Conservation (phyloP, 139 green algal species). For the Pleodorina starrii region DNA sequence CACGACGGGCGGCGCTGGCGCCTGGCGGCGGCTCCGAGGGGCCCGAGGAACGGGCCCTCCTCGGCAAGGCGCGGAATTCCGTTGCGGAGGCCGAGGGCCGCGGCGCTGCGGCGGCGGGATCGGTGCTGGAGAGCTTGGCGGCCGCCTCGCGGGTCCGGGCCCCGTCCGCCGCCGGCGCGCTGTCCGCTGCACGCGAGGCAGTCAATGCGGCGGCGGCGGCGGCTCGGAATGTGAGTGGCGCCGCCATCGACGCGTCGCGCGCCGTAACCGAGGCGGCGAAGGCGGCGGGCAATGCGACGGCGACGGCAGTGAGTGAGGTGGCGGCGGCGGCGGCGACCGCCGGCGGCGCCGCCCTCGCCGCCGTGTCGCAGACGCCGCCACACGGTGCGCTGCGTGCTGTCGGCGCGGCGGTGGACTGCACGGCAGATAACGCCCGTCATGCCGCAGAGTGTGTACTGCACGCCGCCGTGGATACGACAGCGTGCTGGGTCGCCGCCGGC, state of each 20-base stretch:
- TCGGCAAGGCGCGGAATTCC: no score
- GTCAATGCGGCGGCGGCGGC: background rate
- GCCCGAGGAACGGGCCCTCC: no score
- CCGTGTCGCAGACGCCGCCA: background rate
- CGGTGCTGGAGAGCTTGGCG: background rate
- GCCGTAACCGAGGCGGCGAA: background rate
- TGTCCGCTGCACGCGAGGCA: no score
- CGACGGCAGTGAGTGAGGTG: background rate
- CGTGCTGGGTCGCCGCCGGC: constrained; percentile 12
- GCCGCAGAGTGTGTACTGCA: background rate
- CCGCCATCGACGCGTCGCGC: background rate
- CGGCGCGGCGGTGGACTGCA: constrained; percentile 8
- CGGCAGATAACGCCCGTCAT: constrained; percentile 17
- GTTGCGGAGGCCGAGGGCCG: background rate
- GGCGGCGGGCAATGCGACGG: background rate
- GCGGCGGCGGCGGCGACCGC: background rate
- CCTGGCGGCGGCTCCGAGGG: no score
- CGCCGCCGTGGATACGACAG: background rate
- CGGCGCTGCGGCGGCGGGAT: background rate
- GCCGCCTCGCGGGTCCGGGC: background rate
- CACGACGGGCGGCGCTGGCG: no score
- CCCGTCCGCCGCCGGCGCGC: background rate
- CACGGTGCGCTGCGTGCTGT: background rate
- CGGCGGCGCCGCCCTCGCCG: background rate
- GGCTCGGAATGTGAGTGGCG: background rate